These are phyloP conservation scores for Cyberlindnera americana DNA, from an alignment of 805 yeast species.

Conservation along the genomic window DNA sequence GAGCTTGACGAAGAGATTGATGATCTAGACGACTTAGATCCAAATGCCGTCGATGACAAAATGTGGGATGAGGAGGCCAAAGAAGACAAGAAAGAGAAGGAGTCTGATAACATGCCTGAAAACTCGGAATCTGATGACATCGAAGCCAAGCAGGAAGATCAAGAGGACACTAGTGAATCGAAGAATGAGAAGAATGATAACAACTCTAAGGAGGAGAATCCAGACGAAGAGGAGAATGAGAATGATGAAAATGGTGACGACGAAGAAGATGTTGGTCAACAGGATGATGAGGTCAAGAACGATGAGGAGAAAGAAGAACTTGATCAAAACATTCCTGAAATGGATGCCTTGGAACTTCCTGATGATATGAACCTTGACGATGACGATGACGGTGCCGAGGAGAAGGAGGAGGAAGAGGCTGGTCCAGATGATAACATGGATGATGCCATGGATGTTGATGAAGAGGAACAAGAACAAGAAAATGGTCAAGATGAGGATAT, in stretches of 20 bases:
- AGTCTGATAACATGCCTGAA: constrained; percentile 67
- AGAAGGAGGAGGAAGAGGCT: constrained; percentile 40
- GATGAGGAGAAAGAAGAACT: constrained; percentile 60
- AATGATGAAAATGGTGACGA: constrained; percentile 49
- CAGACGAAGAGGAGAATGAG: constrained; percentile 38
- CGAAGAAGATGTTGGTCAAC: constrained; percentile 76
- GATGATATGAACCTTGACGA: constrained; percentile 88
- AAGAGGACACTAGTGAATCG: constrained; percentile 25
- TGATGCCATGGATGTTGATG: constrained; percentile 46
- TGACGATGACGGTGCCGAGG: constrained; percentile 57
- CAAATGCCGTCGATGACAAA: constrained; percentile 92
- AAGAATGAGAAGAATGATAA: constrained; percentile 30
- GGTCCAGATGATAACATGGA: constrained; percentile 34
- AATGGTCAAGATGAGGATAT: constrained; percentile 25
- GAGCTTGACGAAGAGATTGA: constrained; percentile 88
- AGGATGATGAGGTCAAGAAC: constrained; percentile 71
- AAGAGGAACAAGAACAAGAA: constrained; percentile 34
- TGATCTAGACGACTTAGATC: constrained; percentile 85
- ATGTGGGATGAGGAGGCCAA: constrained; percentile 96
- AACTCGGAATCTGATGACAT: constrained; percentile 46
- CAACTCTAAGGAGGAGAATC: constrained; percentile 32
- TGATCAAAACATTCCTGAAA: constrained; percentile 74
- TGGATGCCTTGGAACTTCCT: constrained; percentile 84
- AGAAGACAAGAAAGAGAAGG: constrained; percentile 75
- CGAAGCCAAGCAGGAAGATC: constrained; percentile 36